phyloP scores from a whole-genome alignment of 495 filamentous ascomycete species.

The Aspergillus avenaceus region DNA sequence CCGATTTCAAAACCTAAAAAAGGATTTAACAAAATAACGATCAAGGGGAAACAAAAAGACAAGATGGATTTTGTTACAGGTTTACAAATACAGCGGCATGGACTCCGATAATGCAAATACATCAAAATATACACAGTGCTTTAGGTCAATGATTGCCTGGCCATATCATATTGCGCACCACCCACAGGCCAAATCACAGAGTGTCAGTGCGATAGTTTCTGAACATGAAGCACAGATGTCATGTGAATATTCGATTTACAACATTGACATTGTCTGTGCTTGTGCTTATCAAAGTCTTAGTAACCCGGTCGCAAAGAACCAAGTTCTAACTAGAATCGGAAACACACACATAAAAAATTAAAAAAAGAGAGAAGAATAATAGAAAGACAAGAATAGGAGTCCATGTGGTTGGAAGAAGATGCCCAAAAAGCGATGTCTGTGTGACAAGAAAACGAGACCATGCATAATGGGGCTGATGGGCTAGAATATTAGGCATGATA shows the following conservation, averaged over 20 bases:
- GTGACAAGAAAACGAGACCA: slow-evolving; percentile 2
- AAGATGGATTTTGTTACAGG: no score
- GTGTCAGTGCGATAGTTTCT: slow-evolving; percentile 4
- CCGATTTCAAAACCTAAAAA: not conserved
- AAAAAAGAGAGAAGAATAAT: not conserved
- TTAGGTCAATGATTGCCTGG: not conserved
- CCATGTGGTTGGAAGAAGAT: not conserved
- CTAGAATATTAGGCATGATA: no score
- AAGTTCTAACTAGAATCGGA: not conserved
- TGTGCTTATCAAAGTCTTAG: no score
- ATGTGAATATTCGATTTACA: not conserved
- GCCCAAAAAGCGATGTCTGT: not conserved
- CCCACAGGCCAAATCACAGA: not conserved
- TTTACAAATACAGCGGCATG: no score
- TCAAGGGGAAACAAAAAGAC: no score
- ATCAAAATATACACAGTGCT: no score
- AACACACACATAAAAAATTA: no score
- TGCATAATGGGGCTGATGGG: slow-evolving; percentile 7
- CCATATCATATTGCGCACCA: not conserved
- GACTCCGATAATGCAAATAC: no score
- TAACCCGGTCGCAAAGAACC: not conserved
- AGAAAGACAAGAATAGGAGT: not conserved
- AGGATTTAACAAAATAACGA: not conserved
- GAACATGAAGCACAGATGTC: not conserved
- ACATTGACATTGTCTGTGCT: not conserved